These are phyloP conservation scores for Suillus americanus DNA, from an alignment of 768 basidiomycete genomes.

Conservation along the genomic window DNA sequence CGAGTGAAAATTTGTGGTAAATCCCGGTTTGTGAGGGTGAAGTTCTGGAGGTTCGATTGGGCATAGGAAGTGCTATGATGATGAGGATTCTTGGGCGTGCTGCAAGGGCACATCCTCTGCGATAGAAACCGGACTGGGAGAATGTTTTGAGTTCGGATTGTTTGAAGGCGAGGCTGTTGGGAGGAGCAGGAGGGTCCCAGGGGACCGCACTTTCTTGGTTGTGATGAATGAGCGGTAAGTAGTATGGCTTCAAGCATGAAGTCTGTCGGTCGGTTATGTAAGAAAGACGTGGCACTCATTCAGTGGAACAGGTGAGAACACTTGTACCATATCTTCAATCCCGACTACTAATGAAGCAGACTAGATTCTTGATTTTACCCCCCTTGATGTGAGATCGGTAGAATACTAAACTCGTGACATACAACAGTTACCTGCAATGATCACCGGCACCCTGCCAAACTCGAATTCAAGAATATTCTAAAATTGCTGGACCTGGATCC, in stretches of 20 bases:
- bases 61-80: constrained; percentile 85
- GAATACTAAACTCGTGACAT: background rate
- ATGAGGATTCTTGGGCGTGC: constrained; percentile 58
- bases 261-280: constrained; percentile 19
- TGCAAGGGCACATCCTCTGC: constrained; percentile 83
- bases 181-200: constrained; percentile 14
- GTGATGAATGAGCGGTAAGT: no score
- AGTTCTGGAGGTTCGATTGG: constrained; percentile 59
- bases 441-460: background rate
- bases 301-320: no score
- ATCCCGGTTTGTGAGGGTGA: constrained; percentile 52
- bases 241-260: constrained; percentile 30
- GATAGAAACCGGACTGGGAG: constrained; percentile 93
- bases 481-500: background rate
- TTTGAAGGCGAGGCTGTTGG: constrained; percentile 56
- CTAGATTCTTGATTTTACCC: no score
- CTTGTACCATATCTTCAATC: no score
- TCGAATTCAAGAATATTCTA: background rate
- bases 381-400: background rate
- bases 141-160: constrained; percentile 92
- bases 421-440: background rate
- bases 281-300: no score
- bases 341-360: no score
- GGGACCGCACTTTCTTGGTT: no score
- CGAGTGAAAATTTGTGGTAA: constrained; percentile 75